phyloP scores from a whole-genome alignment of 2,329 filamentous ascomycete species.

The Venturia pyrina region DNA sequence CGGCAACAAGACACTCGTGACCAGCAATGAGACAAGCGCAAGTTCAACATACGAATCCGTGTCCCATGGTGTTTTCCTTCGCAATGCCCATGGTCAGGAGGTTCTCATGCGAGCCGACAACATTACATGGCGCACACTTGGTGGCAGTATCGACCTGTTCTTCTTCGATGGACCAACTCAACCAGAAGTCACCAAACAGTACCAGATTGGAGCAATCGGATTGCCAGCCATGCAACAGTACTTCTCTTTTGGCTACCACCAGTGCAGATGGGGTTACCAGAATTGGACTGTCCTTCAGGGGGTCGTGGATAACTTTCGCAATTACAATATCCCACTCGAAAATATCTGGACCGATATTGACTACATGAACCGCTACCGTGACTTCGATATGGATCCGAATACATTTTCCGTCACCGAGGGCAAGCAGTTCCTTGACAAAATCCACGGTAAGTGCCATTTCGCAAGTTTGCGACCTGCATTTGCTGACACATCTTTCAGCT shows the following conservation, averaged over 20 bases:
- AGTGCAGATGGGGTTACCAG: constrained; percentile 73
- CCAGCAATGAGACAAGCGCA: constrained; percentile 37
- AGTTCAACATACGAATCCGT: constrained; percentile 33
- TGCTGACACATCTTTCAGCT: constrained; percentile 15
- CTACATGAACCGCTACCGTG: constrained; percentile 50
- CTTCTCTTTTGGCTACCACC: constrained; percentile 72
- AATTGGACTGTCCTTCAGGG: constrained; percentile 60
- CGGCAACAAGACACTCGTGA: constrained; percentile 43
- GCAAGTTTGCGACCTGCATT: neutral
- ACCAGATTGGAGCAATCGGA: constrained; percentile 53
- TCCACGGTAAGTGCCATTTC: constrained; percentile 29
- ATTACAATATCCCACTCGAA: constrained; percentile 48
- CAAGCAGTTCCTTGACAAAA: constrained; percentile 39
- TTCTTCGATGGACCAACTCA: constrained; percentile 67
- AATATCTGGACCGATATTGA: constrained; percentile 39
- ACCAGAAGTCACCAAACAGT: constrained; percentile 58
- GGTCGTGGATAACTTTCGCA: constrained; percentile 42
- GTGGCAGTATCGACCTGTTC: constrained; percentile 69
- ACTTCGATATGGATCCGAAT: constrained; percentile 47
- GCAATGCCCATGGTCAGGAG: constrained; percentile 70
- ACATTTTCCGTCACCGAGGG: constrained; percentile 42
- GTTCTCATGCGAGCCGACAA: constrained; percentile 52
- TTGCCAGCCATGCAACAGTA: constrained; percentile 72
- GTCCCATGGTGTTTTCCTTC: constrained; percentile 67
- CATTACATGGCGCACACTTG: constrained; percentile 64